Conservation (phyloP, 2,329 filamentous ascomycete genomes). For the Monilinia fructigena region DNA sequence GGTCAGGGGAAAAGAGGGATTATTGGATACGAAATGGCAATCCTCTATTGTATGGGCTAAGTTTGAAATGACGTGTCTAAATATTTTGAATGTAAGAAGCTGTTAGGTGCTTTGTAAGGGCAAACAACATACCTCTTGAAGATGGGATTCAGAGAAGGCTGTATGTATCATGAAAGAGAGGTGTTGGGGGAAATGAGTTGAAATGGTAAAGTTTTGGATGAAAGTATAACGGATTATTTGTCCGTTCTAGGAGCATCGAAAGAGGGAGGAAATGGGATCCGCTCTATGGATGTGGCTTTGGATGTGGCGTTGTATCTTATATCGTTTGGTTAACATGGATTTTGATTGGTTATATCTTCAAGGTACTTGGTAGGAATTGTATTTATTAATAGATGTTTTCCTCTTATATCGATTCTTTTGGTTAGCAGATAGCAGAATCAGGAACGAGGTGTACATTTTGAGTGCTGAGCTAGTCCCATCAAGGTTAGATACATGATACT, state of each 20-base stretch:
- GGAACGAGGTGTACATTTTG: not conserved
- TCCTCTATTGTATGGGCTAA: not conserved
- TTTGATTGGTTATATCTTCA: not conserved
- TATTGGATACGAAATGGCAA: not conserved
- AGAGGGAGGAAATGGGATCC: slow-evolving; percentile 12
- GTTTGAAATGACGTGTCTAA: slow-evolving; percentile 10
- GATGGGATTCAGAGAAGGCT: not conserved
- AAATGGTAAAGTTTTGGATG: not conserved
- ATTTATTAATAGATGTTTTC: slow-evolving; percentile 8
- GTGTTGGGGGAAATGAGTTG: not conserved
- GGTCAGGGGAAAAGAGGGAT: not conserved
- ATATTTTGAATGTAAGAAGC: not conserved
- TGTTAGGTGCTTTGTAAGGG: not conserved
- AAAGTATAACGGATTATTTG: slow-evolving; percentile 8
- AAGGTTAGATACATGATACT: no score
- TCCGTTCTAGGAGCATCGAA: not conserved
- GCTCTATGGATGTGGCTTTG: not conserved
- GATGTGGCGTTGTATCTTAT: not conserved
- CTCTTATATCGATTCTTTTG: no score
- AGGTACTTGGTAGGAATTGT: not conserved
- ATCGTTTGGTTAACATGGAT: not conserved
- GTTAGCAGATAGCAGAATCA: no score
- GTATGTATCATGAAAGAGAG: not conserved
- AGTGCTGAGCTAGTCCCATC: no score
- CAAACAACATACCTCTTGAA: not conserved